Base-by-base conservation (phyloP, 1,284 basidiomycete species). In the Trametes pubescens region DNA sequence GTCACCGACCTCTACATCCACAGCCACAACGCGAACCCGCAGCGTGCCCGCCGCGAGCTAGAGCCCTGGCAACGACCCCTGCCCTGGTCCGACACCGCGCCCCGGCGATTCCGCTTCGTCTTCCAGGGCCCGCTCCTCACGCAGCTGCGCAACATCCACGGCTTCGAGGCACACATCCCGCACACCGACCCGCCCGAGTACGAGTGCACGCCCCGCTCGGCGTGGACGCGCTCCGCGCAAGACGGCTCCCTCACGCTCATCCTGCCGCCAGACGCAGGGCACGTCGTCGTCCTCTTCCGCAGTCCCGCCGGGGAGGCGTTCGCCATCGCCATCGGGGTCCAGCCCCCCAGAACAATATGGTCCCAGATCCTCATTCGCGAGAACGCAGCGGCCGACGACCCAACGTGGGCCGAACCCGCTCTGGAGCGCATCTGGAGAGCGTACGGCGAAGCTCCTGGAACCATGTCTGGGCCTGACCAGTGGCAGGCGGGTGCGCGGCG, bases 11-110 rank as follows among this genome's bases (percentile, higher is more conserved):
- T 43, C 40, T 43, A 43, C 40, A 16, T 43, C 40, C 40, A 43
- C 40, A 43, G 40, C 40, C 40, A 43, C 40, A 43, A 43, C 40
- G 40, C 40, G 40, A 43, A 43, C 40, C 40, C 40, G 40, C 40
- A n/a, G 18, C 40, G 40, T n/a, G 18, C 40, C 16, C 40, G 40
- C 2, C 40, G 14, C 40, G 40, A 43, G 18, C 40, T 43, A 13
- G 16, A 43, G 18, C 40, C 40, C 40, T 43, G 40, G 40, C 40
- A 43, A 16, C 40, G 40, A 1, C 8, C 40, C 10, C 16, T 16
- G 14, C 4, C 18, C 6, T 16, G 13, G 14, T 43, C 40, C 14
- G 40, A 7, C 14, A 43, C 16, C 16, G 18, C 40, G 40, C 40
- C 40, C 16, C 40, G 40, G 16, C 40, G 8, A 16, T 16, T 43